Percentiles rank a stretch among this genome's conserved stretches.
These are phyloP conservation scores for Termitomyces sp. DNA, from an alignment of 1,284 basidiomycete species.

Conservation along the genomic window DNA sequence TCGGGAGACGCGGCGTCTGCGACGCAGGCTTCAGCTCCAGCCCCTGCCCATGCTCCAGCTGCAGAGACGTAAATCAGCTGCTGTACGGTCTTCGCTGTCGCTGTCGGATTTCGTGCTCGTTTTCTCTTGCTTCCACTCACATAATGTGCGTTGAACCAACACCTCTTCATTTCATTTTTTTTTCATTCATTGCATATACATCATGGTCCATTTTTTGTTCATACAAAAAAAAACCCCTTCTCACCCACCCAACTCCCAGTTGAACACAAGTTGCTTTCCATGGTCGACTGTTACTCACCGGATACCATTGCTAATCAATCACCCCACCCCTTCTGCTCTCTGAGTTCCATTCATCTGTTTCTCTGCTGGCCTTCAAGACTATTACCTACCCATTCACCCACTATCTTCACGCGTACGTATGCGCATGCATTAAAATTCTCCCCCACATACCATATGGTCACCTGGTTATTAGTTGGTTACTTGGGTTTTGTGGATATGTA, in stretches of 20 bases:
- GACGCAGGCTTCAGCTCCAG: neutral
- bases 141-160: neutral
- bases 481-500: conserved; percentile 8
- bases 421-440: conserved; percentile 3
- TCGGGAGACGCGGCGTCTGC: neutral
- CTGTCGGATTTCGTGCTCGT: neutral
- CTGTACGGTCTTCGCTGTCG: neutral
- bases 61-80: neutral
- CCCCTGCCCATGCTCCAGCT: neutral
- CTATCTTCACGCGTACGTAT: neutral
- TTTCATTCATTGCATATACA: neutral
- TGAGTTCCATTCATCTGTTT: neutral
- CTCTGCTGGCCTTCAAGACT: neutral
- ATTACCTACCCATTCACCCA: neutral
- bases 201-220: neutral
- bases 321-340: neutral
- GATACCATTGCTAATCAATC: conserved; percentile 9
- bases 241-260: neutral
- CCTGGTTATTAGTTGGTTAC: conserved; percentile 6
- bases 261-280: neutral
- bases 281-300: neutral
- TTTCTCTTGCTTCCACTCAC: neutral
- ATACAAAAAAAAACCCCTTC: neutral
- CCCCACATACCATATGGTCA: conserved; percentile 8
- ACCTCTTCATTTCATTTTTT: neutral